Percentiles rank a stretch among this genome's conserved stretches.
Conservation (phyloP, 805 yeast species). For the Ogataea siamensis region DNA sequence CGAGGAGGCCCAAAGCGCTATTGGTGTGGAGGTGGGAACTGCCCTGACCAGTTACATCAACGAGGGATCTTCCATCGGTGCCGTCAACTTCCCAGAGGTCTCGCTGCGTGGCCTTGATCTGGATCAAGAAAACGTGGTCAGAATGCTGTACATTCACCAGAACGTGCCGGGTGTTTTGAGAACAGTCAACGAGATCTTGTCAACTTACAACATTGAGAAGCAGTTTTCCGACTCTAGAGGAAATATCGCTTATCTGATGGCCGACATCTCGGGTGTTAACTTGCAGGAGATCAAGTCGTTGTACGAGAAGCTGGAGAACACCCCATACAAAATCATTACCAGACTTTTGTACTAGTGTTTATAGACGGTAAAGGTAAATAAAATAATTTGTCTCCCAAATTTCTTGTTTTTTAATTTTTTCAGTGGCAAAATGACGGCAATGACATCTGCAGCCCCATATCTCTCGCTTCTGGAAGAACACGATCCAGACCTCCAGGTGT, state of each 20-base stretch:
- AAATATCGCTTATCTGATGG: conserved; percentile 96
- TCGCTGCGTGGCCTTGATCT: conserved; percentile 81
- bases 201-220: conserved; percentile 93
- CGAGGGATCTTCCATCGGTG: conserved; percentile 92
- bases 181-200: conserved; percentile 93
- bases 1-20: conserved; percentile 97
- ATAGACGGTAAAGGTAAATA: conserved; percentile 1
- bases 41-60: conserved; percentile 88
- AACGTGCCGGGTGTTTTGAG: conserved; percentile 98
- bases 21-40: conserved; percentile 91
- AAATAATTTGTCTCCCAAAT: conserved; percentile 4
- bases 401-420: conserved; percentile 8
- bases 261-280: conserved; percentile 88
- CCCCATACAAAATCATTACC: conserved; percentile 87
- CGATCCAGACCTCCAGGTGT: conserved; percentile 71
- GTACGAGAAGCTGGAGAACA: conserved; percentile 80
- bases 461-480: conserved; percentile 85
- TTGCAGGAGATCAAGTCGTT: conserved; percentile 78
- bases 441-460: conserved; percentile 85
- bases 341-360: conserved; percentile 72
- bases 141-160: conserved; percentile 94
- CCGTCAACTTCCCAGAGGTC: conserved; percentile 99
- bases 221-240: conserved; percentile 98
- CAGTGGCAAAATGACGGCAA: conserved; percentile 29
- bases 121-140: conserved; percentile 84